Conservation (phyloP, 768 basidiomycete genomes). For the Lactarius evosmus region DNA sequence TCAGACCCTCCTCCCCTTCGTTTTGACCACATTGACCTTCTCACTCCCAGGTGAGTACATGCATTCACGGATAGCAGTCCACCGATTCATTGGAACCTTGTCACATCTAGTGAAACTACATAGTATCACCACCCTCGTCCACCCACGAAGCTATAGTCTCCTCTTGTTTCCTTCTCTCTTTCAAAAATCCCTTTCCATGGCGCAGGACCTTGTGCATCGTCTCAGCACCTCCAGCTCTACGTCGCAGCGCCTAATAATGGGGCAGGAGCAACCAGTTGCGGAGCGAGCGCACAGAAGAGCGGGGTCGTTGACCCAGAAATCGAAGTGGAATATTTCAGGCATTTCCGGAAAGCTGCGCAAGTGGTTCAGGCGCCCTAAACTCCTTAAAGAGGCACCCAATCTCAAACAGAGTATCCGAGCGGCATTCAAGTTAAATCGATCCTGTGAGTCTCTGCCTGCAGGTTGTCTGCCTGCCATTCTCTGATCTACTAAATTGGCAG, state of each 20-base stretch:
- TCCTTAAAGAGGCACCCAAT: constrained; percentile 46
- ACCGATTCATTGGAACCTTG: too few species aligned
- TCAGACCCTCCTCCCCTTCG: too few species aligned
- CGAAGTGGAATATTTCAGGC: neutral
- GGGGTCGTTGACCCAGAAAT: neutral
- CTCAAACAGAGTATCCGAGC: constrained; percentile 48
- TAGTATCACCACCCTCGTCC: neutral
- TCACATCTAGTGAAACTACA: too few species aligned
- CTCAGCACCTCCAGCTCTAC: neutral
- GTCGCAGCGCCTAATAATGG: too few species aligned
- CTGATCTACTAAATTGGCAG: constrained; percentile 37
- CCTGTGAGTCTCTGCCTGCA: constrained; percentile 44
- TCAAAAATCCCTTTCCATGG: neutral
- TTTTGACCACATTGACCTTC: too few species aligned
- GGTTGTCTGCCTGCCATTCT: neutral
- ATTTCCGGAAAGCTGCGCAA: neutral
- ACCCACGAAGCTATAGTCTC: neutral
- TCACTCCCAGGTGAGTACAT: too few species aligned
- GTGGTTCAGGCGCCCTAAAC: constrained; percentile 22
- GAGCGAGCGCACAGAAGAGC: too few species aligned
- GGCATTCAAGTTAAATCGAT: constrained; percentile 46
- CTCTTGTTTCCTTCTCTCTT: neutral
- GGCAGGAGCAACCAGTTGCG: neutral
- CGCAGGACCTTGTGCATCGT: neutral
- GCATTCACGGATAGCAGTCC: too few species aligned